Evolutionary conservation across 768 basidiomycete species (phyloP), one percentile per base, ranked within the genome.

Genomic region (Cyclocybe aegerita): DNA sequence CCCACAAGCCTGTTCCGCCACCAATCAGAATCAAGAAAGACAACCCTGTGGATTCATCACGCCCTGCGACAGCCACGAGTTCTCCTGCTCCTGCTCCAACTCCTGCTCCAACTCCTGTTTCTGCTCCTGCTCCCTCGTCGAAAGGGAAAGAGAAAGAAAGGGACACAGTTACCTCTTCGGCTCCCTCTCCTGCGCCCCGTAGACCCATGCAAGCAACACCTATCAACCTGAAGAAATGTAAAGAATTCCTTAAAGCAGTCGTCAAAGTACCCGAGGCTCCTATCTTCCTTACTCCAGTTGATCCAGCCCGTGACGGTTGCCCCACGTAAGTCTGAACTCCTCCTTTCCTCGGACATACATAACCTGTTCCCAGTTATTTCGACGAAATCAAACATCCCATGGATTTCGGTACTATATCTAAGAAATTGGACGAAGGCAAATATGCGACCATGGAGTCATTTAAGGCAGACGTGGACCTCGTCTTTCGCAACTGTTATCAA

Each of bases 341-440:
- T 40, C 35, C 9, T 31, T 12, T 17, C 10, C 34, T 29, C 31
- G 50, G 43, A 56, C 30, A 35, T 39, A 55, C n/a, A 53, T 12
- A 38, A n/a, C 9, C 47, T 29, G 35, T 46, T 34, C 31, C 12
- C 59, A 97, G 93, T 14, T 98, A 98, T 66, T 83, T 90, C 53
- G 84, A 95, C 4, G 96, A 98, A 69, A 96, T 98, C 62, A 70
- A 81, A 52, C 72, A 88, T 56, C 96, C 96, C 5, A 98, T 98
- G 96, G 94, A 98, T 69, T 85, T 98, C 46, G 82, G 82, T 7
- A 96, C 95, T 2, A 89, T 97, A 57, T 66, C 66, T 10, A 70
- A 74, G 35, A 92, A 90, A 61, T 71, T 97, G 52, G 74, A 77
- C 35, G 71, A 80, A 45, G 80, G 77, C 43, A 73, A 79, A 60